Evolutionary conservation across 176 grass and related monocot genomes (phyloP).

Genomic region (Rhynchospora pubera): DNA sequence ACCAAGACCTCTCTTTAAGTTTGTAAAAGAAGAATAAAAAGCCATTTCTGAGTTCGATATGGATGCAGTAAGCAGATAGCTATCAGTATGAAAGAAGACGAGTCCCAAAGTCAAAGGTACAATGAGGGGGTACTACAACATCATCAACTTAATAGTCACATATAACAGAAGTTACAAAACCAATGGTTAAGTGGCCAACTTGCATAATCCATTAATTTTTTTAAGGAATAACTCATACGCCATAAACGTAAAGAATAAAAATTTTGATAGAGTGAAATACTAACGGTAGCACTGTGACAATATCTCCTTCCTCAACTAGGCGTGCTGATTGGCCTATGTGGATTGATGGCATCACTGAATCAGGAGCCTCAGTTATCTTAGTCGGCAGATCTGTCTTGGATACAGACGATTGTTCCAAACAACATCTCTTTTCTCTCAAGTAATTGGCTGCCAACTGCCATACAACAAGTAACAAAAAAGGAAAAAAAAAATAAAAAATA

Average conservation of each 20-base stretch:
- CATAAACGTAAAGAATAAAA: neutral
- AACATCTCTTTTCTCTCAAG: constrained; percentile 88
- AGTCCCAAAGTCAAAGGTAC: neutral
- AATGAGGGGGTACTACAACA: neutral
- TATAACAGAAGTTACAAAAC: neutral
- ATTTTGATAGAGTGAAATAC: constrained; percentile 25
- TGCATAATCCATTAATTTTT: neutral
- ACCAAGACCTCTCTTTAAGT: neutral
- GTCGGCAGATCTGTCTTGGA: constrained; percentile 39
- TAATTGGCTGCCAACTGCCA: constrained; percentile 88
- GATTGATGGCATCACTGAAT: constrained; percentile 80
- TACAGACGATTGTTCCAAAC: constrained; percentile 39
- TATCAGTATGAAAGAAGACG: neutral
- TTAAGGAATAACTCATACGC: neutral
- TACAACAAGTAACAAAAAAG: constrained; percentile 32
- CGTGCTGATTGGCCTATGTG: constrained; percentile 84
- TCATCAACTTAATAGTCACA: neutral
- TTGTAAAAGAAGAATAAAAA: too few species aligned
- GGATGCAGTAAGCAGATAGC: neutral
- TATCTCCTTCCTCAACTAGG: constrained; percentile 92
- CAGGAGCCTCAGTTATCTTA: constrained; percentile 48
- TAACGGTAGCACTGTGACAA: constrained; percentile 66
- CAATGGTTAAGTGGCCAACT: neutral
- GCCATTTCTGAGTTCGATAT: neutral
- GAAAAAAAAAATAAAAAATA: constrained; percentile 20